phyloP scores from a whole-genome alignment of 148 eudicot genomes.

The Heliosperma pusillum region DNA sequence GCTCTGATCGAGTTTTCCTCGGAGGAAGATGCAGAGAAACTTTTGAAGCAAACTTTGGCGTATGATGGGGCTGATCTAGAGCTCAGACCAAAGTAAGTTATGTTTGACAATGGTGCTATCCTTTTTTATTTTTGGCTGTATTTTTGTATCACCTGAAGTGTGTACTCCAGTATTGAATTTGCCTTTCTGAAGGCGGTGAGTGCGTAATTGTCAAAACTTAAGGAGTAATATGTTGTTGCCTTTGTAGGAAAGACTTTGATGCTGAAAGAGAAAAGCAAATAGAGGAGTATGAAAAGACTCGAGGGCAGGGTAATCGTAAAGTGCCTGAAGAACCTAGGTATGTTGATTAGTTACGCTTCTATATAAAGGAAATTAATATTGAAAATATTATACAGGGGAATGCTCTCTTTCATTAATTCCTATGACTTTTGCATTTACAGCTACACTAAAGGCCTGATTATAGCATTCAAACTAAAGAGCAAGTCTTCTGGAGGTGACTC shows the following conservation, averaged over 20 bases:
- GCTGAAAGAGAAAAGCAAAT: slow-evolving; percentile 62
- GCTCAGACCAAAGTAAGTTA: slow-evolving; percentile 73
- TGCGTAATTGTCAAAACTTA: background rate
- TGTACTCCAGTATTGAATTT: background rate
- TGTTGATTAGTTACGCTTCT: background rate
- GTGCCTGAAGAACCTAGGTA: slow-evolving; percentile 40
- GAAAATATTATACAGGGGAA: background rate
- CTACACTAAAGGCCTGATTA: slow-evolving; percentile 76
- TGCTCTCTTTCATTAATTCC: background rate
- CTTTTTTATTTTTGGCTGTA: background rate
- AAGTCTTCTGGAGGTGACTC: slow-evolving; percentile 38
- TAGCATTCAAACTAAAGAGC: slow-evolving; percentile 75
- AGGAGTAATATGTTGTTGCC: background rate
- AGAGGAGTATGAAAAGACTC: slow-evolving; percentile 48
- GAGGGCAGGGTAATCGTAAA: slow-evolving; percentile 35
- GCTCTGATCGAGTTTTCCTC: slow-evolving; percentile 80
- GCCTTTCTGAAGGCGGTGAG: background rate
- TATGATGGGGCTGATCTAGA: slow-evolving; percentile 69
- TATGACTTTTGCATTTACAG: slow-evolving; percentile 36
- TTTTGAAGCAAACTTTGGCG: slow-evolving; percentile 60
- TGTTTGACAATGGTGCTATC: background rate
- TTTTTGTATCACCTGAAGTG: background rate
- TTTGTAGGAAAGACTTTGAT: slow-evolving; percentile 76
- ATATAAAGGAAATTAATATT: background rate
- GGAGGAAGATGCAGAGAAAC: slow-evolving; percentile 70